Conservation (phyloP, 2,329 filamentous ascomycete genomes). For the Sarocladium strictum region DNA sequence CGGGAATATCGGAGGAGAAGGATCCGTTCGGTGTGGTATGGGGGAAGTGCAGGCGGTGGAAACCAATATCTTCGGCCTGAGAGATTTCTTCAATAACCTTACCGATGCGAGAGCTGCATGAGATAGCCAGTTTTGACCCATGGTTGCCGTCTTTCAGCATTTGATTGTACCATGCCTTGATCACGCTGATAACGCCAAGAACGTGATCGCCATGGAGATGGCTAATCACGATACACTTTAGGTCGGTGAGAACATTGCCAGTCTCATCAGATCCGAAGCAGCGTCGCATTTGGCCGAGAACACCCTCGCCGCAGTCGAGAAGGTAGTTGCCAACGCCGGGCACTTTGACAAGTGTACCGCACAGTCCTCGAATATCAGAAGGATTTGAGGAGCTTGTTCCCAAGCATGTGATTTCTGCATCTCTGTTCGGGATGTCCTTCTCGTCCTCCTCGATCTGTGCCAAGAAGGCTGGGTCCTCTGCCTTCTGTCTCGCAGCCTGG, state of each 20-base stretch:
- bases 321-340: conserved; percentile 84
- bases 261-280: conserved; percentile 57
- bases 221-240: conserved; percentile 85
- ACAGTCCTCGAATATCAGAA: conserved; percentile 94
- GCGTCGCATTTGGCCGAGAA: conserved; percentile 78
- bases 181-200: conserved; percentile 73
- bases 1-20: background rate
- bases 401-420: conserved; percentile 78
- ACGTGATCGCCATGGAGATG: conserved; percentile 97
- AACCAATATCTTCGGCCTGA: conserved; percentile 70
- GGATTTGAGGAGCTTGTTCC: conserved; percentile 88
- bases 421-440: conserved; percentile 62
- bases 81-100: conserved; percentile 75
- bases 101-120: conserved; percentile 66
- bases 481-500: conserved; percentile 33
- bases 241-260: conserved; percentile 62
- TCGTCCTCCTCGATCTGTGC: conserved; percentile 45
- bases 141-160: conserved; percentile 29
- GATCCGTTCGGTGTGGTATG: conserved; percentile 10
- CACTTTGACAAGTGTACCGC: conserved; percentile 75
- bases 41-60: conserved; percentile 40
- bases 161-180: conserved; percentile 71
- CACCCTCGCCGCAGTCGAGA: conserved; percentile 89
- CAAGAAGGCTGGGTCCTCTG: conserved; percentile 39
- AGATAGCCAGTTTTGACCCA: conserved; percentile 51